Conservation (phyloP, 768 basidiomycete genomes). For the Calocybe indica region DNA sequence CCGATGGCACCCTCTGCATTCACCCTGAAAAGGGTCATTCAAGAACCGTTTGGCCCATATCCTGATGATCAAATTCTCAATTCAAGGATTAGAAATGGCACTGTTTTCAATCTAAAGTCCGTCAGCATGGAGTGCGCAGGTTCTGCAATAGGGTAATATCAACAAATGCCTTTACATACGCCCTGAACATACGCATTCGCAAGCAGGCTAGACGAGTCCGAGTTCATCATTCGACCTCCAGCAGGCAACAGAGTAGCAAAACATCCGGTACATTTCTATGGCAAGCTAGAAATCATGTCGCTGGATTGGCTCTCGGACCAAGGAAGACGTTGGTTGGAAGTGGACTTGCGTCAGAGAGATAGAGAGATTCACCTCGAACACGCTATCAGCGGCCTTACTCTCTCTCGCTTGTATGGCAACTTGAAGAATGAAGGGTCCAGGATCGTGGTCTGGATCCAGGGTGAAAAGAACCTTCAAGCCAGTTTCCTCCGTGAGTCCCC, state of each 20-base stretch:
- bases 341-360: conserved; percentile 38
- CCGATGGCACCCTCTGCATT: background rate
- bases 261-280: conserved; percentile 42
- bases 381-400: conserved; percentile 21
- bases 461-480: conserved; percentile 32
- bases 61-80: conserved; percentile 20
- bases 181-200: background rate
- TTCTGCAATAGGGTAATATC: conserved; percentile 11
- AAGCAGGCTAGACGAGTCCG: conserved; percentile 42
- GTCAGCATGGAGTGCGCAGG: conserved; percentile 12
- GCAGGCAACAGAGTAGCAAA: conserved; percentile 12
- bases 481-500: conserved; percentile 33
- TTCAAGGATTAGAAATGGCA: conserved; percentile 7
- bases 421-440: conserved; percentile 13
- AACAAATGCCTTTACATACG: too few species aligned
- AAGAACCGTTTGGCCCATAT: conserved; percentile 26
- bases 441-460: conserved; percentile 37
- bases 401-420: conserved; percentile 27
- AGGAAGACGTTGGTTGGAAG: conserved; percentile 34
- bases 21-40: conserved; percentile 6
- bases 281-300: conserved; percentile 38
- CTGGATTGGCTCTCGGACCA: conserved; percentile 44
- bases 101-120: conserved; percentile 2
- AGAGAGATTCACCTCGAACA: conserved; percentile 17
- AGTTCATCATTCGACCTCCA: conserved; percentile 26